Base-by-base conservation (phyloP, 805 yeast species). In the Myxozyma neotropica region DNA sequence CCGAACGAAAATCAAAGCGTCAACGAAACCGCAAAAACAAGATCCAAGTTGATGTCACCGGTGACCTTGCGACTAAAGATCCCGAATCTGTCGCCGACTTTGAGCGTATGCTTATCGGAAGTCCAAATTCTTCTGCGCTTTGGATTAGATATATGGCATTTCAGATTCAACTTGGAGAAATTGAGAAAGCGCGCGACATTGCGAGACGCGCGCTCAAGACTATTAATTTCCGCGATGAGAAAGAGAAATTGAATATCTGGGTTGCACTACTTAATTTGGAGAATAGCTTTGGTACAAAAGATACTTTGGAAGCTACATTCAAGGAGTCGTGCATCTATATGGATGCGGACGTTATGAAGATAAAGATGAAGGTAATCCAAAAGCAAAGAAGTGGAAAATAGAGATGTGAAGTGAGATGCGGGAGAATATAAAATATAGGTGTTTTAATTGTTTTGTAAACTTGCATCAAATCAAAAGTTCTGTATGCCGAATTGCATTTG, bases 101-200 rank as follows among this genome's bases (percentile, higher is more conserved):
- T 69, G 99, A 94, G 76, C 84, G 99, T 70, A 77, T 94, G 66
- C 80, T 94, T 56, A 82, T 94, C 61, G 95, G 97, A 72, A 88
- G 88, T 71, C 97, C 99, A 49, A 87, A 89, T 77, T 89, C 96
- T 2, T 93, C 99, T 1, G 82, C 92, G 36, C 75, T 90, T 58
- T 94, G 99, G 99, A 93, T 94, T 89, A 89, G 92, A 75, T 94
- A 88, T 76, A 94, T 94, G 97, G 92, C 98, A 3, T 94, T 93
- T 87, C 96, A 92, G 74, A 80, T 94, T 65, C 97, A 92, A 74
- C 79, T 93, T 64, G 88, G 96, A 77, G 99, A 94, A 74, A 78
- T 91, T 59, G 97, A 93, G 39, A 90, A 89, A 75, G 97, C 97
- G 8, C 84, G 99, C 68, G 96, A 89, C 72, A 84, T 94, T 68